phyloP scores from a whole-genome alignment of 2,329 filamentous ascomycete species.

The Alternaria novae-zelandiae region DNA sequence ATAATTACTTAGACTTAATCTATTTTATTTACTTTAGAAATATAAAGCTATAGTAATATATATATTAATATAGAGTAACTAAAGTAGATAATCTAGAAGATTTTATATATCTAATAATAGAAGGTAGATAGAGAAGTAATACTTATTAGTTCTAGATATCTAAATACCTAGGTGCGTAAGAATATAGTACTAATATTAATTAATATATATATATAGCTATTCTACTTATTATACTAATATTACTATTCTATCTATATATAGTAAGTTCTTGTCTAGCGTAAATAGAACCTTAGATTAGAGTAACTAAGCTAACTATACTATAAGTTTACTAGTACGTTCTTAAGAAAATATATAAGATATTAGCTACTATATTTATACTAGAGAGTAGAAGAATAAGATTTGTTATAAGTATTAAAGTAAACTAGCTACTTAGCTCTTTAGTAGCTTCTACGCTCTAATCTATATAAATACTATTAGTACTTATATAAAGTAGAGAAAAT shows the following conservation, averaged over 20 bases:
- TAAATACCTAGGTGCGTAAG: not conserved
- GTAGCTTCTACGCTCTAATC: slow-evolving; percentile 1
- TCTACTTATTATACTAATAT: not conserved
- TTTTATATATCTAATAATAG: slow-evolving; percentile 3
- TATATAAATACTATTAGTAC: slow-evolving; percentile 12
- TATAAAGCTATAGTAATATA: slow-evolving; percentile 16
- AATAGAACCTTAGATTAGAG: slow-evolving; percentile 8
- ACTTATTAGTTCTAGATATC: slow-evolving; percentile 7
- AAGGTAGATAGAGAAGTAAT: slow-evolving; percentile 8
- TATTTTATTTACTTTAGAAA: not conserved
- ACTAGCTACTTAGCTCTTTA: slow-evolving; percentile 12
- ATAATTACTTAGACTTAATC: slow-evolving; percentile 5
- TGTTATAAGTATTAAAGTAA: slow-evolving; percentile 12
- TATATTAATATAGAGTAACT: slow-evolving; percentile 13
- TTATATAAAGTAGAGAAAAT: slow-evolving; percentile 2
- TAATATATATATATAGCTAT: not conserved
- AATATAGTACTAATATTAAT: not conserved
- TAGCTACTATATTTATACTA: slow-evolving; percentile 5
- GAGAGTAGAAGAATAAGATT: slow-evolving; percentile 17
- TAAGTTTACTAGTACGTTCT: slow-evolving; percentile 2
- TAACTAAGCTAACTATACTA: slow-evolving; percentile 5
- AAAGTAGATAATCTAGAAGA: slow-evolving; percentile 11
- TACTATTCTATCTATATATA: not conserved
- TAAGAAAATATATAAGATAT: slow-evolving; percentile 13
- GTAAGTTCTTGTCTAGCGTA: slow-evolving; percentile 6